Conservation (phyloP, 2,329 filamentous ascomycete species). For the Diaporthe destruens region DNA sequence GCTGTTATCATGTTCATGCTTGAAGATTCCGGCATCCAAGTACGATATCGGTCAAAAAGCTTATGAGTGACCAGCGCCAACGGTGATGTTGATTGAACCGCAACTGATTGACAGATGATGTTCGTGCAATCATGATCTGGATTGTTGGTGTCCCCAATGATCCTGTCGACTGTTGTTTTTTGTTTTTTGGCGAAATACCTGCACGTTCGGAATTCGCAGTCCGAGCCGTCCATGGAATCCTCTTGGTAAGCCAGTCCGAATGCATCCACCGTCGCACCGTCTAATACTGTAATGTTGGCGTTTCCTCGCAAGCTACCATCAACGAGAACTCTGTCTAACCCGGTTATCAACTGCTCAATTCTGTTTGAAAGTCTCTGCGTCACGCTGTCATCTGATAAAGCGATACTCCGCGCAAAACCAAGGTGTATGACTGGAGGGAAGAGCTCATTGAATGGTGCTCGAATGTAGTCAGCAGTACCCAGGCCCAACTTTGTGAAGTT, state of each 20-base stretch:
- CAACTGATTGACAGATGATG: conserved; percentile 5
- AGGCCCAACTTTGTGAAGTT: neutral
- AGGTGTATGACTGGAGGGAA: neutral
- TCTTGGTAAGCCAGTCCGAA: neutral
- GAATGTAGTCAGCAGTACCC: neutral
- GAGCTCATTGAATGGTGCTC: neutral
- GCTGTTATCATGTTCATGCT: neutral
- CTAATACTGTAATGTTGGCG: neutral
- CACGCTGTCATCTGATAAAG: neutral
- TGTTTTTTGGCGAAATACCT: neutral
- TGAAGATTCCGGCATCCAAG: neutral
- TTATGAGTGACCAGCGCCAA: neutral
- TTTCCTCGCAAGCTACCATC: neutral
- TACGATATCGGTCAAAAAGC: neutral
- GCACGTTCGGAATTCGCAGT: neutral
- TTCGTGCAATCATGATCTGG: neutral
- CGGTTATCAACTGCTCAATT: neutral
- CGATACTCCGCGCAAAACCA: neutral
- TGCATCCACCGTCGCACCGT: neutral
- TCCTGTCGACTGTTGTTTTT: neutral
- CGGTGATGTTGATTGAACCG: neutral
- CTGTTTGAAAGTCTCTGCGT: neutral
- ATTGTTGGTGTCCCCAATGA: neutral
- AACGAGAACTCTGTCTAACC: conserved; percentile 1
- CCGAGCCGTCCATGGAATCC: too few species aligned